These are phyloP conservation scores for Leavenworthia alabamica DNA, from an alignment of 345 rosid species.

Conservation along the genomic window DNA sequence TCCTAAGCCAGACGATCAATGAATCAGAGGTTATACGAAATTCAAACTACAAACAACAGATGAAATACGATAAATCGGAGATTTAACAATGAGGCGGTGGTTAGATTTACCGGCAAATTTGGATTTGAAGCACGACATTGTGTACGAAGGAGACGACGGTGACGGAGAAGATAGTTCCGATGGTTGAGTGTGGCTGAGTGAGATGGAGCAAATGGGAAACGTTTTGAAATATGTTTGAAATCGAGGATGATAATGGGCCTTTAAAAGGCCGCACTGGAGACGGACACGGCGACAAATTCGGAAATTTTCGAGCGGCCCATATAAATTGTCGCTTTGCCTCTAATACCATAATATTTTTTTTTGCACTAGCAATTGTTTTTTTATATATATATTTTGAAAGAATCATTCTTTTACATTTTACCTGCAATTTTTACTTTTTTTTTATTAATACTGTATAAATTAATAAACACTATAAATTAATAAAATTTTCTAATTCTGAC, in stretches of 20 bases:
- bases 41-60: neutral
- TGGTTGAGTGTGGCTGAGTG: neutral
- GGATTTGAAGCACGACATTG: conserved; percentile 72
- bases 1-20: too few relatives aligned
- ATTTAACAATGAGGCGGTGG: neutral
- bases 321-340: conserved; percentile 1
- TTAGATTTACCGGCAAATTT: conserved; percentile 54
- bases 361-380: neutral
- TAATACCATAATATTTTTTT: too few relatives aligned
- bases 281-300: neutral
- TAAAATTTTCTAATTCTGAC: too few relatives aligned
- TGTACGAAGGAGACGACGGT: neutral
- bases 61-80: neutral
- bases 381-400: neutral
- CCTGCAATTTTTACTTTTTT: neutral
- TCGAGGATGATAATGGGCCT: neutral
- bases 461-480: too few relatives aligned
- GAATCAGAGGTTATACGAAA: too few relatives aligned
- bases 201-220: neutral
- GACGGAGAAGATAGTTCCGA: neutral
- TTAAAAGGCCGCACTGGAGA: neutral
- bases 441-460: neutral
- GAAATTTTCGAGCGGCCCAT: conserved; percentile 7
- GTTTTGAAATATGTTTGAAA: neutral
- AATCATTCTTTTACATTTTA: neutral